Evolutionary conservation across 257 asterid species (phyloP).

Genomic region (Ehretia macrophylla): DNA sequence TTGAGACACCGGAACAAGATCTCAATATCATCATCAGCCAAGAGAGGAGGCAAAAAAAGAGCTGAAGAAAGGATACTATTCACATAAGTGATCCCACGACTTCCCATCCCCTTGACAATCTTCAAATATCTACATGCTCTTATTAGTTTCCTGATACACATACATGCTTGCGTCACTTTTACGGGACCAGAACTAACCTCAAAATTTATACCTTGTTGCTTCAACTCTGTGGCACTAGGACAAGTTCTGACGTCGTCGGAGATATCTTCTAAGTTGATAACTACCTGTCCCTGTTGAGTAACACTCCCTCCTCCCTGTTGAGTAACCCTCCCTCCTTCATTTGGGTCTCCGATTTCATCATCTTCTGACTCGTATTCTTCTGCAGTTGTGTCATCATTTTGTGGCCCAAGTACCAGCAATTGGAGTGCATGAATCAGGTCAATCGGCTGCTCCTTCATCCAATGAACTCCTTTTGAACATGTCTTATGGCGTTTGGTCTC

Average conservation of each 20-base stretch:
- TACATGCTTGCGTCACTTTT: not conserved
- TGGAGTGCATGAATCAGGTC: constrained; percentile 29
- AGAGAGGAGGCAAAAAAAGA: constrained; percentile 17
- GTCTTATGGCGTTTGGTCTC: not conserved
- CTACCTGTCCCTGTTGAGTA: not conserved
- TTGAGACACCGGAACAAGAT: constrained; percentile 3
- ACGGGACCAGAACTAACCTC: not conserved
- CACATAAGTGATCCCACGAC: constrained; percentile 12
- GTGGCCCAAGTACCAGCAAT: constrained; percentile 8
- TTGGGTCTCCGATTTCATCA: not conserved
- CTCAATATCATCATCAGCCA: constrained; percentile 1
- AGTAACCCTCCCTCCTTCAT: too few species aligned
- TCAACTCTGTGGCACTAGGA: constrained; percentile 10
- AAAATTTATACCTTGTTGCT: constrained; percentile 14
- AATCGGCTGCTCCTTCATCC: constrained; percentile 1
- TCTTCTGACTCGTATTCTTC: not conserved
- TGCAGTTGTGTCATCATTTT: not conserved
- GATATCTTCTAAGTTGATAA: too few species aligned
- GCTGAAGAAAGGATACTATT: not conserved
- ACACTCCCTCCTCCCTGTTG: too few species aligned
- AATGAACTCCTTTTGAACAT: not conserved
- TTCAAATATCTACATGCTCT: not conserved
- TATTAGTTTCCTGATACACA: not conserved
- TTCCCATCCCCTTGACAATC: not conserved
- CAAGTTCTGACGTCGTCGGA: not conserved